Evolutionary conservation across 2,329 filamentous ascomycete genomes (phyloP).

Genomic region (Colletotrichum destructivum): DNA sequence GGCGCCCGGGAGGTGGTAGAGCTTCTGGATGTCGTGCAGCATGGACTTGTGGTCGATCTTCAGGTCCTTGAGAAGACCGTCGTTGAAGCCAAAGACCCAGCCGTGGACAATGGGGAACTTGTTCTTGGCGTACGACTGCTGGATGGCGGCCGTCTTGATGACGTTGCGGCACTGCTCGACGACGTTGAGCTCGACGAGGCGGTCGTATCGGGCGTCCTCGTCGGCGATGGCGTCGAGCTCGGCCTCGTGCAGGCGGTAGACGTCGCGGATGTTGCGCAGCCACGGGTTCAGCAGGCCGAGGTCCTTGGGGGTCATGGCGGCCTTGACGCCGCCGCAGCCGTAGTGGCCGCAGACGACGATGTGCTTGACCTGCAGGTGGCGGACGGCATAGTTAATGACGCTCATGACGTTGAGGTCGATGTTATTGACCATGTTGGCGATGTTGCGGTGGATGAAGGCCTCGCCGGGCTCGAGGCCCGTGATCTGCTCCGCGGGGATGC

Average conservation of each 20-base stretch:
- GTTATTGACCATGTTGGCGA: conserved; percentile 88
- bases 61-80: conserved; percentile 77
- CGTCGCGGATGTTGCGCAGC: conserved; percentile 82
- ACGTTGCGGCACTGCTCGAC: conserved; percentile 83
- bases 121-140: conserved; percentile 77
- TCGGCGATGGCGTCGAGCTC: conserved; percentile 77
- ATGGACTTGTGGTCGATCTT: conserved; percentile 74
- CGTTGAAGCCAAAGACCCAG: conserved; percentile 80
- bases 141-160: conserved; percentile 84
- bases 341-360: conserved; percentile 86
- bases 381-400: conserved; percentile 90
- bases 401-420: conserved; percentile 85
- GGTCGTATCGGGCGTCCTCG: conserved; percentile 73
- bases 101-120: conserved; percentile 79
- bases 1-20: conserved; percentile 69
- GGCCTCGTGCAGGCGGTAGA: conserved; percentile 79
- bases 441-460: conserved; percentile 95
- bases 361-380: conserved; percentile 85
- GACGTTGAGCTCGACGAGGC: conserved; percentile 89
- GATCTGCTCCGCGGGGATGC: conserved; percentile 92
- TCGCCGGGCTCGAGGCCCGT: conserved; percentile 88
- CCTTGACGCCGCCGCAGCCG: conserved; percentile 83
- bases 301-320: conserved; percentile 80
- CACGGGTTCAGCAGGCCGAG: conserved; percentile 81
- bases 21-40: conserved; percentile 73